These are phyloP conservation scores for Myrica gale DNA, from an alignment of 306 rosid species.

Conservation along the genomic window DNA sequence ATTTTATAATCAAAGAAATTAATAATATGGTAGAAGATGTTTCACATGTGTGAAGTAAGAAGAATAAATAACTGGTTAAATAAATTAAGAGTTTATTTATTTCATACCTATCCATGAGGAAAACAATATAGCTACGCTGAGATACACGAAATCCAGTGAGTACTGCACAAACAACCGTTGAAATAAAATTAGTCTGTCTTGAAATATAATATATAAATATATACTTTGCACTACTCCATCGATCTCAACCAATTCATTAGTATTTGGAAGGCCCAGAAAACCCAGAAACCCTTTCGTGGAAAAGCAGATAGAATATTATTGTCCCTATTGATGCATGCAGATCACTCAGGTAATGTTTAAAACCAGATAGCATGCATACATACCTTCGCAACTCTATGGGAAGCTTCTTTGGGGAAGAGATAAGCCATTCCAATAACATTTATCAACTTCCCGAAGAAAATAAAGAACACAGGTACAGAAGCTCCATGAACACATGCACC, in stretches of 20 bases:
- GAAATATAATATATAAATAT: neutral
- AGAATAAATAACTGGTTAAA: too few species aligned
- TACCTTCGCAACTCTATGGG: constrained; percentile 92
- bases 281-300: neutral
- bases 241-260: neutral
- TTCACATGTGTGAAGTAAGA: too few species aligned
- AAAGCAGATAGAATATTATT: neutral
- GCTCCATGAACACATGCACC: constrained; percentile 93
- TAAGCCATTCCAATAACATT: constrained; percentile 87
- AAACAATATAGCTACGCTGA: constrained; percentile 75
- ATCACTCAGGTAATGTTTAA: neutral
- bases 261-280: neutral
- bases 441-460: constrained; percentile 85
- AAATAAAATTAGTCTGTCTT: neutral
- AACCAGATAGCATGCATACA: neutral
- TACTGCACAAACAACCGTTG: constrained; percentile 54
- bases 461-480: constrained; percentile 90
- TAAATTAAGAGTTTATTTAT: neutral
- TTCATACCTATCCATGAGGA: constrained; percentile 90
- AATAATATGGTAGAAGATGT: too few species aligned
- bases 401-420: constrained; percentile 86
- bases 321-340: constrained; percentile 7
- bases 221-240: too few species aligned
- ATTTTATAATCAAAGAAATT: neutral
- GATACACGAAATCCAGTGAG: constrained; percentile 86